Evolutionary conservation across 768 basidiomycete genomes (phyloP), one percentile per base, ranked within the genome.

Genomic region (Pleurotus pulmonarius): DNA sequence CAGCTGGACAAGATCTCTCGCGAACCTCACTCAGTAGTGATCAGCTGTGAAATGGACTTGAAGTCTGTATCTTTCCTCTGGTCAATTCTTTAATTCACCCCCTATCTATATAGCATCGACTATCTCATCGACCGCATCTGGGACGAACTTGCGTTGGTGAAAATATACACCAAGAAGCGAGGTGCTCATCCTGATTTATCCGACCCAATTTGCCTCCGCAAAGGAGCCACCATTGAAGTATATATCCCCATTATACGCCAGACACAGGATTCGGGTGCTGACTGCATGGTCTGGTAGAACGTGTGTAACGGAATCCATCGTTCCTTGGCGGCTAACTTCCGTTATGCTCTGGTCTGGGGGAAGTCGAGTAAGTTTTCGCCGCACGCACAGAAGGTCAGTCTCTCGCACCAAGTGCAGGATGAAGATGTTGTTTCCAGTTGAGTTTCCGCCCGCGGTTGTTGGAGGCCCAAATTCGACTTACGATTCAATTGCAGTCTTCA

Each of bases 121-220:
- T 84, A 90, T 65, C 77, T 92, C 38, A 81, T 90, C 55, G 87
- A 88, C 59, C 80, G 84, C 18, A 85, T 91, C 59, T 92, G 88
- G 88, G 87, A 86, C 25, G 83, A 89, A 57, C 79, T 94, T n/a
- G 75, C 79, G 52, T 79, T 92, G 5, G 88, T 89, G 55, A 95
- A 94, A 66, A 85, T 99, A 45, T 99, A 98, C 71, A 99, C 97
- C 2, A 99, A 99, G 74, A 95, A 95, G 69, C 81, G 97, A 44
- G 97, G 96, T n/a, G 90, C 80, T 26, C 90, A 90, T 61, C 95
- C 97, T 3, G 97, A 98, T 69, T 72, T 99, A 11, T 71, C 78
- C 1, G 97, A 99, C 70, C 97, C 97, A 22, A 85, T 98, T 48
- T 92, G 90, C 70, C 70, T 98, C 58, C 81, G 96, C 58, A 88